Percentiles rank a stretch among this genome's conserved stretches.
These are phyloP conservation scores for Tricholoma hemisulphureum DNA, from an alignment of 768 basidiomycete species.

Conservation along the genomic window DNA sequence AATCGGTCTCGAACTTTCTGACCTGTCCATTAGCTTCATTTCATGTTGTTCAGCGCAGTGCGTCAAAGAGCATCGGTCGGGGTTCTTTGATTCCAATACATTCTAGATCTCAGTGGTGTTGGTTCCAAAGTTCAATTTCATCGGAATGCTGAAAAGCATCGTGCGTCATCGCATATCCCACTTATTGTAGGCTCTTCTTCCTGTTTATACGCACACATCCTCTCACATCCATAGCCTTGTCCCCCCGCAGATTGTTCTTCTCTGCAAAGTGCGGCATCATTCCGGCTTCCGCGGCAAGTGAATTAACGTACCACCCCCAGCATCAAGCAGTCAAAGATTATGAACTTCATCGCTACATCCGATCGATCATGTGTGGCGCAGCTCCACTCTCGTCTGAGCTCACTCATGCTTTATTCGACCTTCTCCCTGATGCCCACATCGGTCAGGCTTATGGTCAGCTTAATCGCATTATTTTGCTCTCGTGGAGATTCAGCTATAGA, in stretches of 20 bases:
- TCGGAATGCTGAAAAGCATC: constrained; percentile 61
- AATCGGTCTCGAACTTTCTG: constrained; percentile 2
- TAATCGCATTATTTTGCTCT: neutral
- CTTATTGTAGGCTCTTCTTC: neutral
- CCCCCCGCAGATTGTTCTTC: constrained; percentile 54
- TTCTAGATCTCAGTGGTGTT: constrained; percentile 53
- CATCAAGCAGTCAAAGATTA: constrained; percentile 52
- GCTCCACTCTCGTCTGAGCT: constrained; percentile 58
- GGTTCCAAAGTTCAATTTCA: constrained; percentile 61
- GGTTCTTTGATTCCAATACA: neutral
- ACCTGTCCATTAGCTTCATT: constrained; percentile 46
- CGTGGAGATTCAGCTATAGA: neutral
- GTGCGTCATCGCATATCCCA: constrained; percentile 50
- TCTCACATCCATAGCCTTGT: constrained; percentile 41
- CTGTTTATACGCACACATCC: neutral
- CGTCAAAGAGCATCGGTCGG: constrained; percentile 15
- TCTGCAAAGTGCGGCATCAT: constrained; percentile 48
- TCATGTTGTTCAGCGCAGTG: constrained; percentile 53
- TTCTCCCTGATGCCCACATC: constrained; percentile 53
- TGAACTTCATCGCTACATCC: constrained; percentile 41
- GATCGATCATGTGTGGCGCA: constrained; percentile 54
- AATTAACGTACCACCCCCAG: constrained; percentile 26
- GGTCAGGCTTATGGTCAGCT: constrained; percentile 58
- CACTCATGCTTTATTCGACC: constrained; percentile 43
- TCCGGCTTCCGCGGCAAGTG: neutral